Evolutionary conservation across 257 asterid species (phyloP).

Genomic region (Salvia hispanica): DNA sequence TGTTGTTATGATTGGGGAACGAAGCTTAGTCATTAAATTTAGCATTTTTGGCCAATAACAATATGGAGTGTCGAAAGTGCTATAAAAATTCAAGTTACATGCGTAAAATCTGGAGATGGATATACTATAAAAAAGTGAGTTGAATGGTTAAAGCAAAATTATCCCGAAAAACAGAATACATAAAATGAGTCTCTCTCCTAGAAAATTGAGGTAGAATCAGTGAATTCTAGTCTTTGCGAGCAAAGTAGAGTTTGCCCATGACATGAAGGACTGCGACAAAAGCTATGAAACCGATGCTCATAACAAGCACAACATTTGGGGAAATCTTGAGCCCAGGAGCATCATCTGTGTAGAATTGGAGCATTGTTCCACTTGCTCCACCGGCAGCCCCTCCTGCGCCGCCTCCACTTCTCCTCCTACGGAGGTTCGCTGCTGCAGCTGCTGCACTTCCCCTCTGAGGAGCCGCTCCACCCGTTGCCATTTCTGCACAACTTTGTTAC

Average conservation of each 20-base stretch:
- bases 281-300: conserved; percentile 75
- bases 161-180: no score
- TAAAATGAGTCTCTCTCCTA: no score
- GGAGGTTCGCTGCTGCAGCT: conserved; percentile 68
- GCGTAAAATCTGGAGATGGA: no score
- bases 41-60: no score
- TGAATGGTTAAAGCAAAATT: no score
- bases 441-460: conserved; percentile 77
- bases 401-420: conserved; percentile 43
- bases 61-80: no score
- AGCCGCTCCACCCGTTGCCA: conserved; percentile 64
- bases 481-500: conserved; percentile 37
- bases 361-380: conserved; percentile 74
- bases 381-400: conserved; percentile 53
- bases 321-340: conserved; percentile 74
- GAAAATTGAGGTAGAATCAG: no score
- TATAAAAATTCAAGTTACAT: no score
- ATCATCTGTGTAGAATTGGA: conserved; percentile 72
- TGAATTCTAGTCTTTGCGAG: conserved; percentile 45
- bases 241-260: conserved; percentile 70
- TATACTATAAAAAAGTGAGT: no score
- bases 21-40: no score
- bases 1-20: no score
- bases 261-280: conserved; percentile 67
- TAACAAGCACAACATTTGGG: conserved; percentile 63